Conservation (phyloP, 2,329 filamentous ascomycete species). For the Cytospora chrysosperma region DNA sequence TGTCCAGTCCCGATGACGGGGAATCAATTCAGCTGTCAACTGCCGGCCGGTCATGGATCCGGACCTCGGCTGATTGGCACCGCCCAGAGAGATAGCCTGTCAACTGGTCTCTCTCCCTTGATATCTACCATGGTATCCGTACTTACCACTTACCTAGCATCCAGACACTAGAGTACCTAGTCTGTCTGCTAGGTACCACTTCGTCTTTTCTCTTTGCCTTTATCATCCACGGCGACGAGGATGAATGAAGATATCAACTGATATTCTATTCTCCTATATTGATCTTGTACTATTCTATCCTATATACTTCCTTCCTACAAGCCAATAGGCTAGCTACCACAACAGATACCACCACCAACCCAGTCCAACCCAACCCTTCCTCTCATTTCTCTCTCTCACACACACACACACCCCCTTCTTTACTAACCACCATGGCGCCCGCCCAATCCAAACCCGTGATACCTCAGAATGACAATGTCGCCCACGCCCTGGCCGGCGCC, state of each 20-base stretch:
- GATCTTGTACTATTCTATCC: not conserved
- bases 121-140: no score
- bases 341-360: not conserved
- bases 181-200: no score
- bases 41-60: constrained; percentile 13
- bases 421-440: constrained; percentile 28
- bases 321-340: not conserved
- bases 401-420: no score
- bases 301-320: not conserved
- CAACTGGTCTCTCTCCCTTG: no score
- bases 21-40: not conserved
- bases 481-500: constrained; percentile 88
- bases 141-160: no score
- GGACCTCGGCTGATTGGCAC: constrained; percentile 22
- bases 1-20: no score
- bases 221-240: not conserved
- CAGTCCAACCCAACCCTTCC: no score
- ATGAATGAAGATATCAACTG: constrained; percentile 24
- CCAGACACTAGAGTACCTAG: no score
- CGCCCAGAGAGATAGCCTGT: not conserved
- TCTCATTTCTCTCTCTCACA: no score
- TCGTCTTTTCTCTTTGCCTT: not conserved
- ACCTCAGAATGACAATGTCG: constrained; percentile 94
- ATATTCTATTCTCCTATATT: not conserved
- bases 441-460: constrained; percentile 57